Base-by-base conservation (phyloP, 75 land plant species). In the Picea sitchensis region DNA sequence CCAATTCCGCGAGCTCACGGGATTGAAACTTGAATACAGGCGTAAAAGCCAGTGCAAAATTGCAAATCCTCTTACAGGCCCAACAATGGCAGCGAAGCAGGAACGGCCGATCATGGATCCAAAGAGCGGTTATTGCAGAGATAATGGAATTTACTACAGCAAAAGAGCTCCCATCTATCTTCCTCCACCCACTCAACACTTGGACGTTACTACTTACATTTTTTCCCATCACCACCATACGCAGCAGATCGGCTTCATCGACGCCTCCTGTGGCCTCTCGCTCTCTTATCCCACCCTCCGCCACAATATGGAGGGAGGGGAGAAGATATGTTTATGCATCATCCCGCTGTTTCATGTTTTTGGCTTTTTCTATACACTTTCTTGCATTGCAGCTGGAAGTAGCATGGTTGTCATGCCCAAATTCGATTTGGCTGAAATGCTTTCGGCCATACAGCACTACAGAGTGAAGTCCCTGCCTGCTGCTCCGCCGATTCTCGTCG, bases 401-500 rank as follows among this genome's bases (percentile, higher is more conserved):
- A 60, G 21, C 21, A 5, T 60, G n/a, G 62, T 60, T 26, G n/a
- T 91, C 58, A 82, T 88, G 86, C 80, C 79, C 76, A 84, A 85
- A 67, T 94, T 92, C 80, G 91, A 89, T 20, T 80, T 94, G 14
- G 82, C 72, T 61, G 77, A 61, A n/a, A 90, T 90, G 89, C 74
- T 94, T 76, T 63, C 57, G 78, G 83, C 86, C 47, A 78, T 92
- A 51, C 84, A 92, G 81, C 76, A 58, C 75, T 85, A 80, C 74
- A 36, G 79, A 59, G 83, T 94, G 14, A 92, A 86, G 5, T 76
- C 76, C 75, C 78, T 92, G 77, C 92, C 93, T 21, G 92, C 84
- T 4, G 85, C 92, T 56, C 97, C 95, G 56, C 97, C 95, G 32
- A 38, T 94, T 7, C 73, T 87, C 64, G 90, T 94, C 59, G 93